phyloP scores from a whole-genome alignment of 148 eudicot genomes.

The Hydrangea macrophylla region DNA sequence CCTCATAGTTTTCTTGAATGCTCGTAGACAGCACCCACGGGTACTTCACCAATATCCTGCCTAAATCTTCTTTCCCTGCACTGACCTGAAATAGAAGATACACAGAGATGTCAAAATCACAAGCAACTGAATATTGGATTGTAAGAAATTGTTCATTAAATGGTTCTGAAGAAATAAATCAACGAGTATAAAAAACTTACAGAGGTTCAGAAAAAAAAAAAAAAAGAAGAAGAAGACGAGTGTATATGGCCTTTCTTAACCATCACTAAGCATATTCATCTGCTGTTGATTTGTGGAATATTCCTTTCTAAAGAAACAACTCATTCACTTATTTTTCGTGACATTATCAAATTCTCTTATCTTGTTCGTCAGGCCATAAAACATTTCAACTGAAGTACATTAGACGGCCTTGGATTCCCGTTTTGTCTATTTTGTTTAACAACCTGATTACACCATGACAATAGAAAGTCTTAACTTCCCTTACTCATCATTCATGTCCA shows the following conservation, averaged over 20 bases:
- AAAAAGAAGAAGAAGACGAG: background rate
- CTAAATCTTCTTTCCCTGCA: conserved; percentile 33
- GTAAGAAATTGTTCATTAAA: too few relatives aligned
- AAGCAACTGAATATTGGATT: background rate
- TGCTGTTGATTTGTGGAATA: background rate
- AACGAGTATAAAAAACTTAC: too few relatives aligned
- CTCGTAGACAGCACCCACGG: conserved; percentile 83
- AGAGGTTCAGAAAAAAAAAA: too few relatives aligned
- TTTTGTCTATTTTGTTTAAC: background rate
- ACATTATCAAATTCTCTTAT: background rate
- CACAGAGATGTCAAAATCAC: background rate
- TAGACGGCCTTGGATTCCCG: background rate
- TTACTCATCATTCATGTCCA: too few relatives aligned
- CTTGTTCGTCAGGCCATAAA: background rate
- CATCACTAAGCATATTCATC: background rate
- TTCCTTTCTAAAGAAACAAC: background rate
- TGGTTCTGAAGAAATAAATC: too few relatives aligned
- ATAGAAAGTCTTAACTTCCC: background rate
- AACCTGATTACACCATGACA: background rate
- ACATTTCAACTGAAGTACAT: background rate
- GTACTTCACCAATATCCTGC: conserved; percentile 66
- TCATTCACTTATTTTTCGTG: background rate
- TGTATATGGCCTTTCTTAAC: background rate
- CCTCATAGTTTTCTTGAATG: conserved; percentile 51
- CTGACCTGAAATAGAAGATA: conserved; percentile 41